Conservation (phyloP, 1,284 basidiomycete species). For the Chalciporus sp. region DNA sequence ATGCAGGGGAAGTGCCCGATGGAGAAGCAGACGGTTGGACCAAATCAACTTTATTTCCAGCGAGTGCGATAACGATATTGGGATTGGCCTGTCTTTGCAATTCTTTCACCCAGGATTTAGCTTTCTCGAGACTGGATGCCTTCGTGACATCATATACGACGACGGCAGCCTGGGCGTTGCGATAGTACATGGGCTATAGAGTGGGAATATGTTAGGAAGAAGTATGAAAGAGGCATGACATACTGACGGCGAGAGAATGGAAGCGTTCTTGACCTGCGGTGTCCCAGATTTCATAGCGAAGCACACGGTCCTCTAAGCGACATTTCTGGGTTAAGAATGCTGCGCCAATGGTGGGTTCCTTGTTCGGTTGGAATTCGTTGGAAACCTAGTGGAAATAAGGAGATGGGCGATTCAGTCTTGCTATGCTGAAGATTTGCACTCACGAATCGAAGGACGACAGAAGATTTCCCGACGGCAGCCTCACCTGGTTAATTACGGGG, state of each 20-base stretch:
- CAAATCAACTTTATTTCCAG: conserved; percentile 95
- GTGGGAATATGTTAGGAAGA: conserved; percentile 4
- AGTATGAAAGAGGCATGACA: conserved; percentile 2
- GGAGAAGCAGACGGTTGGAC: conserved; percentile 71
- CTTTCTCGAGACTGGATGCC: conserved; percentile 94
- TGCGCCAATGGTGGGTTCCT: conserved; percentile 97
- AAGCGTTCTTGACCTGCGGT: conserved; percentile 95
- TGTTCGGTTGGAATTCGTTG: conserved; percentile 95
- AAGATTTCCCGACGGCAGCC: conserved; percentile 99
- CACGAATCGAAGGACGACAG: conserved; percentile 96
- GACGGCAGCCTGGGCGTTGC: conserved; percentile 97
- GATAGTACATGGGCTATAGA: conserved; percentile 94
- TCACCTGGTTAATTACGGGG: conserved; percentile 70
- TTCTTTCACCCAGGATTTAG: conserved; percentile 99
- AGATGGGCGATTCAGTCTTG: conserved; percentile 1
- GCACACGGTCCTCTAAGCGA: conserved; percentile 86
- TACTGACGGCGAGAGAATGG: conserved; percentile 83
- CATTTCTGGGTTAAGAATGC: conserved; percentile 94
- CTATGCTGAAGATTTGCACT: conserved; percentile 34
- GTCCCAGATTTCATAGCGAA: conserved; percentile 97
- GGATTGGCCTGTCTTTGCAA: conserved; percentile 98
- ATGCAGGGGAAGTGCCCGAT: conserved; percentile 48
- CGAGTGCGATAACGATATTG: conserved; percentile 97
- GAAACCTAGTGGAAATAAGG: conserved; percentile 58
- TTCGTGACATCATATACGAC: conserved; percentile 98